Percentiles rank a stretch among this genome's conserved stretches.
These are phyloP conservation scores for Neopestalotiopsis sp. DNA, from an alignment of 2,329 filamentous ascomycete genomes.

Conservation along the genomic window DNA sequence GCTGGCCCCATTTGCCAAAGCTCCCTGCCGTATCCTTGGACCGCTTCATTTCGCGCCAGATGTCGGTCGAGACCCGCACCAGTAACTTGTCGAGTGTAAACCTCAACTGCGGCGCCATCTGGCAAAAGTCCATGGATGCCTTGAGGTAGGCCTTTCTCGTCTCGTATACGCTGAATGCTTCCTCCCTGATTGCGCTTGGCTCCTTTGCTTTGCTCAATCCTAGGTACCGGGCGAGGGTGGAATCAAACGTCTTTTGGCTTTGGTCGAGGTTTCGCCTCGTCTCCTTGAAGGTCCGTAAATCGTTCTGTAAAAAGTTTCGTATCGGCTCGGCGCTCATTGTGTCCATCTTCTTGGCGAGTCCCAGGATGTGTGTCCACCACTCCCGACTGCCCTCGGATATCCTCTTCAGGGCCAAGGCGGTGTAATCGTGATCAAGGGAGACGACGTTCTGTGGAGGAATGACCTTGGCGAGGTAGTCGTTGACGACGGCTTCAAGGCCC, in stretches of 20 bases:
- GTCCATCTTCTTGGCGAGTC: conserved; percentile 79
- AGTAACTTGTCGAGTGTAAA: conserved; percentile 85
- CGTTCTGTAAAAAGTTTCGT: conserved; percentile 75
- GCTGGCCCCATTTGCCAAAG: conserved; percentile 72
- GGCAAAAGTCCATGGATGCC: conserved; percentile 91
- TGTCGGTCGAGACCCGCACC: conserved; percentile 82
- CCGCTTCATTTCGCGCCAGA: conserved; percentile 85
- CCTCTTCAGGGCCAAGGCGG: conserved; percentile 81
- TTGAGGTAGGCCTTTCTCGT: conserved; percentile 89
- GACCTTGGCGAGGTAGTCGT: conserved; percentile 76
- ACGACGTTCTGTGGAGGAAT: conserved; percentile 76
- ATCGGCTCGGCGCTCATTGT: conserved; percentile 81
- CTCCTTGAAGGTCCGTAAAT: conserved; percentile 88
- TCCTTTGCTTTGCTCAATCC: conserved; percentile 92
- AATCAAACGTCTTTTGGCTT: conserved; percentile 85
- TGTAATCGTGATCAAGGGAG: conserved; percentile 95
- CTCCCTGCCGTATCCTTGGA: conserved; percentile 69
- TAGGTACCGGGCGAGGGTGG: conserved; percentile 80
- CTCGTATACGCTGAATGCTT: conserved; percentile 95
- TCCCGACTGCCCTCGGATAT: conserved; percentile 87
- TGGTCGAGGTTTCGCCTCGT: conserved; percentile 76
- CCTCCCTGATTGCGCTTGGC: conserved; percentile 86
- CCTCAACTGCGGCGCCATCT: conserved; percentile 84
- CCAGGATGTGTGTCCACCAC: conserved; percentile 81
- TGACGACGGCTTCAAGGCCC: conserved; percentile 80